Conservation (phyloP, 495 filamentous ascomycete species). For the Penicillium flavigenum region DNA sequence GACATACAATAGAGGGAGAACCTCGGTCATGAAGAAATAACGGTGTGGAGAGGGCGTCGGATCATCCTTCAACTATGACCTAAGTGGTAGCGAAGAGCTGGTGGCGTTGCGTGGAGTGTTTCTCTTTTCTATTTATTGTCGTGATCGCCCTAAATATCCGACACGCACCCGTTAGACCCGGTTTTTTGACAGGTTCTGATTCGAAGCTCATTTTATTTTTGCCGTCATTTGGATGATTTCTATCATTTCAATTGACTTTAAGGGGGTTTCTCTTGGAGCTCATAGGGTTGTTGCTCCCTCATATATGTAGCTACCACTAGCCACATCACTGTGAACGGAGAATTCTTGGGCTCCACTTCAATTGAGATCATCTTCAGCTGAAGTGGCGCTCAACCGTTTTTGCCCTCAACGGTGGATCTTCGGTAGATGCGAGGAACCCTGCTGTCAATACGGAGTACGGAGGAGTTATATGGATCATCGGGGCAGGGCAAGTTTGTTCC, state of each 20-base stretch:
- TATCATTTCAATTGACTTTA: background rate
- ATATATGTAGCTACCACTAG: no score
- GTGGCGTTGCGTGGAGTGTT: slow-evolving; percentile 11
- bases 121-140: slow-evolving; percentile 19
- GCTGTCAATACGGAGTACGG: background rate
- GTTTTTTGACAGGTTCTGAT: background rate
- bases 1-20: no score
- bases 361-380: no score
- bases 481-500: no score
- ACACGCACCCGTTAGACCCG: background rate
- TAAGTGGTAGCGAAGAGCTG: slow-evolving; percentile 24
- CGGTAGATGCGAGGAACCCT: background rate
- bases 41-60: slow-evolving; percentile 17
- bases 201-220: background rate
- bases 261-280: background rate
- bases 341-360: no score
- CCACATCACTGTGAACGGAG: no score
- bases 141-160: no score
- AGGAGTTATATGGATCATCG: no score
- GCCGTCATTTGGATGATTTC: background rate
- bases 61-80: slow-evolving; percentile 27
- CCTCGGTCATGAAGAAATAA: background rate
- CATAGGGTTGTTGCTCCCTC: no score
- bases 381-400: no score
- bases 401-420: background rate